phyloP scores from a whole-genome alignment of 768 basidiomycete genomes.

The Lactarius tabidus region DNA sequence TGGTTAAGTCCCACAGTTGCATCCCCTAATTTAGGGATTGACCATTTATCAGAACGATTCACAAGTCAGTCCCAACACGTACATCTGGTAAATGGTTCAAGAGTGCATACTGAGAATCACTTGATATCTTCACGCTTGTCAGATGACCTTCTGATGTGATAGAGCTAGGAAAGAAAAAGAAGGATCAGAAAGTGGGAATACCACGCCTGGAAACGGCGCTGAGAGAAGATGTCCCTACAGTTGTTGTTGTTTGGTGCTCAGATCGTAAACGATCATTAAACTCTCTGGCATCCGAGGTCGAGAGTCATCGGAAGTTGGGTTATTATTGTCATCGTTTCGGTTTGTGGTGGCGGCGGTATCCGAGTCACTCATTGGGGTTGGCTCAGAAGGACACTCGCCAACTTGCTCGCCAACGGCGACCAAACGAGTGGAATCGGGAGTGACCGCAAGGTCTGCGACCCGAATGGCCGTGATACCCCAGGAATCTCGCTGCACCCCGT shows the following conservation, averaged over 20 bases:
- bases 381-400: slow-evolving; percentile 38
- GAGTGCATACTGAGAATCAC: slow-evolving; percentile 81
- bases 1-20: slow-evolving; percentile 76
- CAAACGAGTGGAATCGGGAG: slow-evolving; percentile 78
- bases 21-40: slow-evolving; percentile 60
- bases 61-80: slow-evolving; percentile 32
- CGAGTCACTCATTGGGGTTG: slow-evolving; percentile 26
- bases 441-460: slow-evolving; percentile 80
- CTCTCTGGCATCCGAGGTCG: slow-evolving; percentile 42
- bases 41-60: slow-evolving; percentile 17
- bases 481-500: slow-evolving; percentile 65
- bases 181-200: slow-evolving; percentile 22
- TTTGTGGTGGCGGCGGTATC: slow-evolving; percentile 23
- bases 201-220: slow-evolving; percentile 10
- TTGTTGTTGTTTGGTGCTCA: slow-evolving; percentile 61
- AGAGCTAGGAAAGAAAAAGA: slow-evolving; percentile 47
- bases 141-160: slow-evolving; percentile 70
- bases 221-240: slow-evolving; percentile 49
- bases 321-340: slow-evolving; percentile 29
- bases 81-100: slow-evolving; percentile 87
- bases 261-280: slow-evolving; percentile 73
- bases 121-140: slow-evolving; percentile 83
- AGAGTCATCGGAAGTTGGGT: slow-evolving; percentile 30
- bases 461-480: slow-evolving; percentile 74
- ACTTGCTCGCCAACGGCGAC: slow-evolving; percentile 73